Base-by-base conservation (phyloP, 1,139 yeast species). In the Lodderomyces margitis region DNA sequence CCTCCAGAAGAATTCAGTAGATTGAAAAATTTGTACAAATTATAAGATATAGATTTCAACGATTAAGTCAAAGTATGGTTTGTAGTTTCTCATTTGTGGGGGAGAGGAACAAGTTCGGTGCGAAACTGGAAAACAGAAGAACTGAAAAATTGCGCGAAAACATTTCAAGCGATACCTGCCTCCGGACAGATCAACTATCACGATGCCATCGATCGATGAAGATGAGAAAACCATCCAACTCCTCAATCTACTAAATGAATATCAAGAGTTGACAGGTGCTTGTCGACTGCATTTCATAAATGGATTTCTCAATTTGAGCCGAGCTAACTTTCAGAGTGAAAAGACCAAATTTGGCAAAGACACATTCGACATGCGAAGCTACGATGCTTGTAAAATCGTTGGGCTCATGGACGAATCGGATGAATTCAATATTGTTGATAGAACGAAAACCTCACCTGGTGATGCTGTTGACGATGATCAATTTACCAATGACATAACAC, bases 1-100 rank as follows among this genome's bases (percentile, higher is more conserved):
- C 75, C 78, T 3, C 53, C 66, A n/a, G 58, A 64, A 2, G 81
- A 76, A 50, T 70, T 74, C 43, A 47, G 55, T 23, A 52, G 68
- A 36, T 61, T 78, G 44, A 70, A 70, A 48, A 53, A 58, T 17
- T 36, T 77, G 35, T 77, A 77, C 51, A 67, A 64, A 54, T 49
- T 57, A 43, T 63, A 48, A 20, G 9, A 25, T 4, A 25, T 25
- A 25, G 30, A 25, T 3, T 14, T 37, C 19, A 32, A 33, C 25
- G 31, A 35, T 21, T 19, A 25, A 30, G 21, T 28, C 21, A 25
- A 23, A 37, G 36, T 37, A 33, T 25, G 30, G 5, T 7, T 21
- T 21, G 25, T 21, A 21, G 11, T 8, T 21, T 21, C 11, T 21
- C 25, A 11, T 21, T n/a, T n/a, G n/a, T n/a, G n/a, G n/a, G n/a